Conservation (phyloP, 805 yeast genomes). For the Wickerhamiella azyma region DNA sequence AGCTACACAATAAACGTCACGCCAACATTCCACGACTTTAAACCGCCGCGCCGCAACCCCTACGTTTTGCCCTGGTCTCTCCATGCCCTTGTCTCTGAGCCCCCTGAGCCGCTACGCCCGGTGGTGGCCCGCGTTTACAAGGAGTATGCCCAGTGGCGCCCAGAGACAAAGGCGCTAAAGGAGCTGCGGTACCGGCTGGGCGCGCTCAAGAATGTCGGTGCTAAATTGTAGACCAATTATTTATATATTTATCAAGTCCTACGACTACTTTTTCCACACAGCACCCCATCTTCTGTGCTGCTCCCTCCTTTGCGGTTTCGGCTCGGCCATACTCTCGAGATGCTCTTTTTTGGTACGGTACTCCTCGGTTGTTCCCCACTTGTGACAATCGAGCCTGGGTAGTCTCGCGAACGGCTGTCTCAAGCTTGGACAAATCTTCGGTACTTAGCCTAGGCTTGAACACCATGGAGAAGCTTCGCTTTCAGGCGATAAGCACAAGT, state of each 20-base stretch:
- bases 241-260: neutral
- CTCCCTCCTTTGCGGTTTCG: too few species aligned
- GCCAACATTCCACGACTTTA: conserved; percentile 29
- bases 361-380: too few species aligned
- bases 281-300: too few species aligned
- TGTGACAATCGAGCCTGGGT: too few species aligned
- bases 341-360: too few species aligned
- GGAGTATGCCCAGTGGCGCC: conserved; percentile 77
- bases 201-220: conserved; percentile 29
- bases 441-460: too few species aligned
- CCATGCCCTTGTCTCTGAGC: conserved; percentile 62
- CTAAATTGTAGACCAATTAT: conserved; percentile 20
- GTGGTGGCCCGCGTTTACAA: conserved; percentile 49
- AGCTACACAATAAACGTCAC: conserved; percentile 33
- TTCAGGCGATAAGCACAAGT: too few species aligned
- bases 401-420: too few species aligned
- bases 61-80: conserved; percentile 86
- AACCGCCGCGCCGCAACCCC: conserved; percentile 57
- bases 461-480: too few species aligned
- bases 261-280: too few species aligned
- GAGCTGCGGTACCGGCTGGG: conserved; percentile 71
- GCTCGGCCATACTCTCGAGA: too few species aligned
- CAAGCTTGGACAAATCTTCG: too few species aligned
- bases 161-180: conserved; percentile 66
- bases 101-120: conserved; percentile 33